Evolutionary conservation across 768 basidiomycete genomes (phyloP).

Genomic region (Boletus subparvulus): DNA sequence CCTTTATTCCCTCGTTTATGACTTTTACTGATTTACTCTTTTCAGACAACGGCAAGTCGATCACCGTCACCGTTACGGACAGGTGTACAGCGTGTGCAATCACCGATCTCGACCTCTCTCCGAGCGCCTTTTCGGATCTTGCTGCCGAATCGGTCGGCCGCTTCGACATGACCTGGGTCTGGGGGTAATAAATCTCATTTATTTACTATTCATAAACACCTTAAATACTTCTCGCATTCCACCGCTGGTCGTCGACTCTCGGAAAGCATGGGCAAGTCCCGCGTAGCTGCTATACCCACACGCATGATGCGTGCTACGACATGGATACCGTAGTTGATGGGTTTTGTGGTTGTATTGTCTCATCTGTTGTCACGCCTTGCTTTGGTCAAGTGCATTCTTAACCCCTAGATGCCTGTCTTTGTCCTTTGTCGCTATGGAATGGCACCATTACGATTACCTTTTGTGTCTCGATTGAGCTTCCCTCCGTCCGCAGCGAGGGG

Average conservation of each 20-base stretch:
- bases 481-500: conserved; percentile 6
- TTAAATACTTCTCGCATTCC: conserved; percentile 1
- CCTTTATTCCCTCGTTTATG: not conserved
- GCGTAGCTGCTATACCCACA: conserved; percentile 15
- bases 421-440: conserved; percentile 13
- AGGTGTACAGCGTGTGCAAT: conserved; percentile 56
- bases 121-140: conserved; percentile 39
- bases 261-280: conserved; percentile 24
- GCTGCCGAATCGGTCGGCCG: conserved; percentile 42
- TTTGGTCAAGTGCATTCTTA: conserved; percentile 35
- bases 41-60: conserved; percentile 51
- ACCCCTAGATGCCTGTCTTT: conserved; percentile 11
- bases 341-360: conserved; percentile 10
- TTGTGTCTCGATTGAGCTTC: not conserved
- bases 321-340: conserved; percentile 32
- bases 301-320: conserved; percentile 23
- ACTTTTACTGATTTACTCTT: conserved; percentile 10
- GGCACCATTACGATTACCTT: not conserved
- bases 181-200: conserved; percentile 27
- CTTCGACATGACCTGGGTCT: conserved; percentile 53
- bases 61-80: conserved; percentile 56
- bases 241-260: conserved; percentile 25
- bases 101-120: conserved; percentile 63
- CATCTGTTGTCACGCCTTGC: conserved; percentile 27
- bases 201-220: conserved; percentile 28